Base-by-base conservation (phyloP, 352 stramenopile genomes). In the Globisporangium okanoganense region DNA sequence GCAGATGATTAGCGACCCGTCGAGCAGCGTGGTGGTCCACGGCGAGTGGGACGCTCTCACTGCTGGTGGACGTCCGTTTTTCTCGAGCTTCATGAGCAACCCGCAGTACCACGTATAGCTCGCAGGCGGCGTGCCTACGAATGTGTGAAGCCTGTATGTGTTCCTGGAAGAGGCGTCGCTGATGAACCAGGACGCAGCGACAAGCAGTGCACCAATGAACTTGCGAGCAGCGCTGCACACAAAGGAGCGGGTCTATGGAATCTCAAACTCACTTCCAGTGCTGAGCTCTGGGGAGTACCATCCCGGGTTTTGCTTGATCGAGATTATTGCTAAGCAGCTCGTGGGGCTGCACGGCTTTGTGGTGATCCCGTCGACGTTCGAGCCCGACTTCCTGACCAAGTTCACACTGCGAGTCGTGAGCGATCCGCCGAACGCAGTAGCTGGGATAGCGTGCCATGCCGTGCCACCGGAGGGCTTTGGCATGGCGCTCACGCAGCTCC, bases 31-130 rank as follows among this genome's bases (percentile, higher is more conserved):
- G 9, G 74, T 85, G 18, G 69, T 91, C 2, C 25, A 64, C 1
- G 73, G 71, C n/a, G 65, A 67, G 12, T 93, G 83, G 83, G 66
- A 71, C 9, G 43, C 27, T 0, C 20, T 53, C 12, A 78, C 69
- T 38, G 81, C 84, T 24, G 84, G 84, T 22, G 84, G 82, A 0
- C 82, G 80, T 13, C 83, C 83, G 27, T 87, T 83, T 59, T 88
- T 85, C 59, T 74, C 78, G 49, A 87, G 74, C 41, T 94, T 94
- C 51, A 89, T 92, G 79, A 73, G 82, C 54, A 94, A 94, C 52
- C 85, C 85, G 3, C 85, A 94, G 67, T 78, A 88, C 59, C 78
- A 90, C 64, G 43, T 87, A 25, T 59, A 81, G 41, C 38, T 78
- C 25, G 65, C 56, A 55, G n/a, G n/a, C n/a, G 22, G 33, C 20